These are phyloP conservation scores for Piloderma croceum DNA, from an alignment of 768 basidiomycete species.

Conservation along the genomic window DNA sequence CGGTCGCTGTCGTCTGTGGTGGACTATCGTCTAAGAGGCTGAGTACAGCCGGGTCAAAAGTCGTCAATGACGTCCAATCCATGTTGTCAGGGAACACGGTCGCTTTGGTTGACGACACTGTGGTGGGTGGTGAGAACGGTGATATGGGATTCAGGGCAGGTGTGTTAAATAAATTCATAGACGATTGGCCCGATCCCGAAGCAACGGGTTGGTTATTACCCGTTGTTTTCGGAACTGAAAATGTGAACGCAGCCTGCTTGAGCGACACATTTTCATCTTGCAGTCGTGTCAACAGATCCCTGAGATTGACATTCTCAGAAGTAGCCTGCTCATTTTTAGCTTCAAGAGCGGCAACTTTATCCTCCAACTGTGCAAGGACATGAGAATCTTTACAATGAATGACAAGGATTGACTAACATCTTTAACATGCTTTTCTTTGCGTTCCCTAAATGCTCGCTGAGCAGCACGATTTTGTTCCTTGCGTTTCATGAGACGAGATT, in stretches of 20 bases:
- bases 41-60: constrained; percentile 66
- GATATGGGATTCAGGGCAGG: too few relatives aligned
- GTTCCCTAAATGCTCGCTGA: constrained; percentile 93
- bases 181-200: constrained; percentile 1
- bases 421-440: constrained; percentile 96
- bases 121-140: constrained; percentile 22
- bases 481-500: constrained; percentile 72
- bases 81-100: constrained; percentile 22
- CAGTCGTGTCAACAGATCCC: constrained; percentile 76
- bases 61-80: constrained; percentile 63
- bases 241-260: constrained; percentile 81
- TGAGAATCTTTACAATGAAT: constrained; percentile 4
- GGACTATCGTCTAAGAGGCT: constrained; percentile 54
- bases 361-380: constrained; percentile 62
- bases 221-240: constrained; percentile 56
- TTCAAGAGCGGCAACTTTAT: constrained; percentile 83
- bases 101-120: constrained; percentile 25
- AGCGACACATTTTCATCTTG: constrained; percentile 84
- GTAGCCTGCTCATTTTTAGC: constrained; percentile 67
- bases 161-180: constrained; percentile 24
- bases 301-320: constrained; percentile 79
- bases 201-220: constrained; percentile 15
- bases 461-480: constrained; percentile 98
- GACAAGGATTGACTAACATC: constrained; percentile 56
- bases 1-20: constrained; percentile 47